Base-by-base conservation (phyloP, 257 asterid species). In the Haberlea rhodopensis region DNA sequence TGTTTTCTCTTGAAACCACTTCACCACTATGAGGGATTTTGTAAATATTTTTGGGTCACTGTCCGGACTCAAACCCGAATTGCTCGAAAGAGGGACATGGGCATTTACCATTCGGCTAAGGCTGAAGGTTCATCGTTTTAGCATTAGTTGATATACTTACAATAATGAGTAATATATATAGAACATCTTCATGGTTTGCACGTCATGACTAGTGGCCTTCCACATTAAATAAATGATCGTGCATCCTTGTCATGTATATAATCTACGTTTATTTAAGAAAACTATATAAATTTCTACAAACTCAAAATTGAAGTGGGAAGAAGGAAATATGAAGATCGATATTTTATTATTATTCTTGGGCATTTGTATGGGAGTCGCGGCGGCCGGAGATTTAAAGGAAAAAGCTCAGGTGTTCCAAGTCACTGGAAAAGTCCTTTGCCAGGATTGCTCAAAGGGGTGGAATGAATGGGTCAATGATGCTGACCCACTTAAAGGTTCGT, bases 341-440 rank as follows among this genome's bases (percentile, higher is more conserved):
- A 0, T 37, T 11, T 10, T 37, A 13, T 2, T 3, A 3, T 37
- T 37, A 37, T 11, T 37, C n/a, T 37, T 13, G 18, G 48, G 48
- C 48, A 37, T 37, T 37, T 37, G 48, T 37, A 11, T 13, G 5
- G 48, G n/a, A 11, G 48, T 37, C 48, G 48, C 34, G 1, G 68
- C 49, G 9, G 61, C 53, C 29, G 83, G 71, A 68, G 60, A 40
- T 46, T 66, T 18, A 13, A n/a, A 24, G 6, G 59, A 21, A 23
- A 78, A 53, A 10, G 48, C 62, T 19, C 71, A 77, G 53, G 75
- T 74, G 32, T 81, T 88, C 16, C 94, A 88, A 27, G 85, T 86
- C 20, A 57, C 84, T 62, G 97, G 97, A 26, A 84, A 75, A 72
- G 94, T 88, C 37, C 85, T 82, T 20, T 91, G 97, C 86, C 97